Base-by-base conservation (phyloP, 1,284 basidiomycete genomes). In the Farysia itapuensis region DNA sequence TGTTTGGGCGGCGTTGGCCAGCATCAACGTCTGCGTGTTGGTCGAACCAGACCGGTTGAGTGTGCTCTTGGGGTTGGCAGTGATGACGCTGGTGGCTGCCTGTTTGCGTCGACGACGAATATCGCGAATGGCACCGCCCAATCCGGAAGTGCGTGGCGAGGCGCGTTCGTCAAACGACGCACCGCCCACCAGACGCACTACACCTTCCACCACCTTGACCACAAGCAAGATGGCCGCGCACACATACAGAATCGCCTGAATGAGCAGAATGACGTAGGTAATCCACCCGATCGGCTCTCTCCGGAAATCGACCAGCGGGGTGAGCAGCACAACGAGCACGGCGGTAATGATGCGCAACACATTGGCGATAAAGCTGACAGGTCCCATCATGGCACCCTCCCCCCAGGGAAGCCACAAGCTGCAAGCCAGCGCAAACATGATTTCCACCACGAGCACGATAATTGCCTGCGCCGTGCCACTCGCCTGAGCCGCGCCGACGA, bases 351-450 rank as follows among this genome's bases (percentile, higher is more conserved):
- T 91, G 60, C 94, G 82, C 23, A 88, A 84, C 3, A 95, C 88
- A 51, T 89, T 91, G 60, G 93, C 86, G 67, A 95, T 80, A 79
- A 95, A 94, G 75, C 88, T 90, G 49, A 92, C 85, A 16, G 90
- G 82, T 13, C 91, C 93, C 93, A 96, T 96, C 61, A 90, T 89
- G 1, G 93, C 91, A 3, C 93, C 92, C 43, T 89, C 87, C 30
- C 89, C 91, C 93, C 93, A 97, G 14, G 93, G 92, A 47, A 93
- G 82, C 90, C 91, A 95, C 16, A 73, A 66, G 29, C 59, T 61
- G 34, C 49, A 60, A 0, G 64, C 70, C 11, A 73, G 48, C 4
- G 60, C 63, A 40, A 70, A 52, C 22, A 64, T 21, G 30, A 72
- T 48, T 30, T 95, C 70, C 24, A 70, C 40, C 4, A 66, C 50